phyloP scores from a whole-genome alignment of 495 filamentous ascomycete species.

The Parmelia sp. region DNA sequence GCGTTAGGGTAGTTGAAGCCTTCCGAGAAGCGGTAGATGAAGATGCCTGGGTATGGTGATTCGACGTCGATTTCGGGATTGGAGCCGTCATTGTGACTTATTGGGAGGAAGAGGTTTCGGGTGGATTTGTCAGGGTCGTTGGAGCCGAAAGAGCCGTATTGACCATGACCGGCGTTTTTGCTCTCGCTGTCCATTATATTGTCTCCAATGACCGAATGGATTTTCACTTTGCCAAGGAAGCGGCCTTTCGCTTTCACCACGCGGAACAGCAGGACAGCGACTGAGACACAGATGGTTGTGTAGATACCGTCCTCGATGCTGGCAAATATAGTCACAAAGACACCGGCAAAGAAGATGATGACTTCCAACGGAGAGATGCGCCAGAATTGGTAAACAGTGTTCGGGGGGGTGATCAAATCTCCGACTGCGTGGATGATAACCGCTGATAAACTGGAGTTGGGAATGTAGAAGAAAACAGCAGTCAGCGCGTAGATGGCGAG shows the following conservation, averaged over 20 bases:
- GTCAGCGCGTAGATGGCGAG: constrained; percentile 93
- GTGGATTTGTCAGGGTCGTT: constrained; percentile 31
- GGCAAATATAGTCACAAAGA: constrained; percentile 81
- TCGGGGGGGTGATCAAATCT: constrained; percentile 89
- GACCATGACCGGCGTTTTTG: constrained; percentile 50
- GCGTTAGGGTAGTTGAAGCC: constrained; percentile 96
- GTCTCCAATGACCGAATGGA: constrained; percentile 85
- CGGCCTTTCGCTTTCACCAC: constrained; percentile 77
- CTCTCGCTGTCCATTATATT: constrained; percentile 59
- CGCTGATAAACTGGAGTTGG: constrained; percentile 73
- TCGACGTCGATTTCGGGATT: constrained; percentile 78
- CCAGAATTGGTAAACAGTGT: constrained; percentile 96
- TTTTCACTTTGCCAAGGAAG: constrained; percentile 81
- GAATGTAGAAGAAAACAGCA: constrained; percentile 92
- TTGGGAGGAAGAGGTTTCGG: constrained; percentile 83
- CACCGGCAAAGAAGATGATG: constrained; percentile 89
- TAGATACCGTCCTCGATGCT: constrained; percentile 93
- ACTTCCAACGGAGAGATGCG: constrained; percentile 83
- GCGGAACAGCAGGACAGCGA: constrained; percentile 76
- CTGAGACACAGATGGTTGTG: constrained; percentile 67
- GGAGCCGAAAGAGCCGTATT: constrained; percentile 25
- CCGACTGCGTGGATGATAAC: constrained; percentile 98
- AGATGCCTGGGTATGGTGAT: constrained; percentile 85
- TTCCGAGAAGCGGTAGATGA: constrained; percentile 96
- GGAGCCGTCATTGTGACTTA: constrained; percentile 80